phyloP scores from a whole-genome alignment of 352 stramenopile genomes.

The Pythium rishiriense region DNA sequence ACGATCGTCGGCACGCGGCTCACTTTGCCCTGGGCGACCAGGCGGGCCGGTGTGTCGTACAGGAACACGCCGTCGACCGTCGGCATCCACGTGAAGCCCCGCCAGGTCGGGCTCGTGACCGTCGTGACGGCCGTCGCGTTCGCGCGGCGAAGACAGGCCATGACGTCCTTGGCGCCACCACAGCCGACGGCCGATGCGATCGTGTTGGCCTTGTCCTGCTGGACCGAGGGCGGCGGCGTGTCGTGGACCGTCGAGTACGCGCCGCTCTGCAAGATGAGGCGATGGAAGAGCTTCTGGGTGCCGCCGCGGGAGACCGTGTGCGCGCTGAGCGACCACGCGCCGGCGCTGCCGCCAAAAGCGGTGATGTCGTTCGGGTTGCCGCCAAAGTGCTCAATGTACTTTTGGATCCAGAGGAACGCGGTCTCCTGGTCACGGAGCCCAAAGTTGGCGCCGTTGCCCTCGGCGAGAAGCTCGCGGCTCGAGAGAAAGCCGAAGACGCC shows the following conservation, averaged over 20 bases:
- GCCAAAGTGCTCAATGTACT: slow-evolving; percentile 37
- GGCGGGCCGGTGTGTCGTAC: background rate
- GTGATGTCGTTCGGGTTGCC: slow-evolving; percentile 38
- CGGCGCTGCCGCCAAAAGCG: slow-evolving; percentile 16
- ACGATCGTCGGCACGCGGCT: slow-evolving; percentile 5
- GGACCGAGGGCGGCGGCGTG: background rate
- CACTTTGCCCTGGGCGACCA: background rate
- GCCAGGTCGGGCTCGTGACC: background rate
- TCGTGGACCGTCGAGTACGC: background rate
- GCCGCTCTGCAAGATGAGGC: background rate
- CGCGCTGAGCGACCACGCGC: background rate
- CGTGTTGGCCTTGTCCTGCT: background rate
- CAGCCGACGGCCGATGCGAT: background rate
- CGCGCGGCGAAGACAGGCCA: background rate
- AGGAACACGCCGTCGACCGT: slow-evolving; percentile 6
- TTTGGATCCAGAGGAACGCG: slow-evolving; percentile 34
- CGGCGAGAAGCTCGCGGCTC: background rate
- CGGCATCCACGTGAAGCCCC: background rate
- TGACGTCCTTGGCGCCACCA: background rate
- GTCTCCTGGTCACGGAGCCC: slow-evolving; percentile 27
- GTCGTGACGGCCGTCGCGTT: background rate
- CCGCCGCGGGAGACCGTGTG: background rate
- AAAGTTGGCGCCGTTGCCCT: slow-evolving; percentile 20
- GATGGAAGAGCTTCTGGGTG: slow-evolving; percentile 6
- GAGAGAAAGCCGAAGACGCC: slow-evolving; percentile 1